Evolutionary conservation across 331 rosid genomes (phyloP), one percentile per base, ranked within the genome.

Genomic region (Rosa hybrid): DNA sequence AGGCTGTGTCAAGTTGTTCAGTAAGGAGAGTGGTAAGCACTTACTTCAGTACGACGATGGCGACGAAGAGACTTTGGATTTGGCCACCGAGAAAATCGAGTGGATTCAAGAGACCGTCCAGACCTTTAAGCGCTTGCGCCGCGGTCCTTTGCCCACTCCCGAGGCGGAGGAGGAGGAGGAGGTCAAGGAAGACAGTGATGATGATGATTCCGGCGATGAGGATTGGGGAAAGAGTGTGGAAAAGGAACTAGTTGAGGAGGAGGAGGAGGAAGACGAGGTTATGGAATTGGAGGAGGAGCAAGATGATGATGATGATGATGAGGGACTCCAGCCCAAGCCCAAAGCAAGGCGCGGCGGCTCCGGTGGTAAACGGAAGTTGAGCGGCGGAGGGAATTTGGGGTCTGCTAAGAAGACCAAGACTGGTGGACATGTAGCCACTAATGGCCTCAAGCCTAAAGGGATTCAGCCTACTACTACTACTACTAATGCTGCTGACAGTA

Each of bases 211-310:
- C 6, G 82, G 84, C 4, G 98, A 91, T 57, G 94, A 93, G 62
- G 99, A 96, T 76, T 96, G 99, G 98, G 94, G 84, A 54, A 88
- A 90, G 76, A 88, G 83, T 84, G 88, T 54, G 73, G 92, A 27
- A 25, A 79, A 77, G 86, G 92, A 88, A 25, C 51, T 86, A 76
- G 91, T 83, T 30, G 89, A 86, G 0, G 92, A 86, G 17, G 84
- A 87, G 10, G 87, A 80, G 14, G 91, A 90, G 44, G 86, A 81
- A 12, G 92, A 86, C n/a, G 91, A 89, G 65, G 87, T 84, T 80
- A 69, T 85, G 89, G 90, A 87, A 25, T 67, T 86, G 81, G 91
- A 84, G 41, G 87, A 44, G 18, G 72, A 67, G 20, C 17, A 27
- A 11, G 68, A 63, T 12, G 14, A 18, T 63, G 86, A 83, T 11